Evolutionary conservation across 2,329 filamentous ascomycete species (phyloP).

Genomic region (Nothomitra cinnamomea): DNA sequence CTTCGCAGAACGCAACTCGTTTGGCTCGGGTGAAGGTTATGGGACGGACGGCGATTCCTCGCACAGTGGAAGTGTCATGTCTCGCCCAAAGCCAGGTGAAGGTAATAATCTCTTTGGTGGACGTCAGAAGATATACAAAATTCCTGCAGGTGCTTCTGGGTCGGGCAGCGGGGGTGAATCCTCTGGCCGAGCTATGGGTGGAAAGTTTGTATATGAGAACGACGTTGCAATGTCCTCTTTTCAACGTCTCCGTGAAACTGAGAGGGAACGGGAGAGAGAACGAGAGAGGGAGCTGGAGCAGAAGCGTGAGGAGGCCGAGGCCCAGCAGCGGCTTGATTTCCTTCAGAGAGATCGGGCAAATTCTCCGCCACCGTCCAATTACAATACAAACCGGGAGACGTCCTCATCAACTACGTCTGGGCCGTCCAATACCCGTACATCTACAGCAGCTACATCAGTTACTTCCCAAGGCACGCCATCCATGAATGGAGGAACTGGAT

Average conservation of each 20-base stretch:
- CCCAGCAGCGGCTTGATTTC: conserved; percentile 10
- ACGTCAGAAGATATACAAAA: conserved; percentile 71
- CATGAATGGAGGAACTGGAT: conserved; percentile 26
- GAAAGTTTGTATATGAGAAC: conserved; percentile 55
- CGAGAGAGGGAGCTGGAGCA: conserved; percentile 24
- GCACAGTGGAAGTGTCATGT: conserved; percentile 59
- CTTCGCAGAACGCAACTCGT: conserved; percentile 46
- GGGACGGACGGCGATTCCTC: conserved; percentile 48
- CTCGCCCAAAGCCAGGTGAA: conserved; percentile 61
- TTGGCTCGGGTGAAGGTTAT: conserved; percentile 40
- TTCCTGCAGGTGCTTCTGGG: conserved; percentile 19
- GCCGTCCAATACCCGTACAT: conserved; percentile 52
- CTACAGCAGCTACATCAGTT: conserved; percentile 77
- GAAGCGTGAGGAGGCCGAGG: conserved; percentile 17
- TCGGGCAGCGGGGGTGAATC: conserved; percentile 13
- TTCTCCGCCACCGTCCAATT: conserved; percentile 42
- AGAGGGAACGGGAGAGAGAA: conserved; percentile 23
- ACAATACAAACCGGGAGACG: conserved; percentile 64
- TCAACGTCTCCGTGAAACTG: conserved; percentile 47
- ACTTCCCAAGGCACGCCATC: conserved; percentile 50
- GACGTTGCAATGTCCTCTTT: conserved; percentile 74
- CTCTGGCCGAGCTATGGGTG: conserved; percentile 36
- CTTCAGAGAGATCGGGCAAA: conserved; percentile 22
- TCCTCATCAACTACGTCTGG: conserved; percentile 67
- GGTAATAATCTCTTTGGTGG: conserved; percentile 91